phyloP scores from a whole-genome alignment of 225 moss, liverwort and hornwort genomes.

The Polytrichum commune region DNA sequence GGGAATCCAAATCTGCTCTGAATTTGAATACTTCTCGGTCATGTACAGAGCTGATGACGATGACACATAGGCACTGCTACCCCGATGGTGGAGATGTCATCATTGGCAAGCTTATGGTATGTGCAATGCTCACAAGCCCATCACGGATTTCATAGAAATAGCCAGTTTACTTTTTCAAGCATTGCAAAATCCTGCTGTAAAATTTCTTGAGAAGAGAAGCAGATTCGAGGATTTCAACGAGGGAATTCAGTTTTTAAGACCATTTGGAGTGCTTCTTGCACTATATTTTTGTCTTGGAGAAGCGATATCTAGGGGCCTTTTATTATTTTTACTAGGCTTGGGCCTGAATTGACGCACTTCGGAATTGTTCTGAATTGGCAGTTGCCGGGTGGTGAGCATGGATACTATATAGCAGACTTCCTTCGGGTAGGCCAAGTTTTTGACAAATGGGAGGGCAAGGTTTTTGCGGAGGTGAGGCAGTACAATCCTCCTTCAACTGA shows the following conservation, averaged over 20 bases:
- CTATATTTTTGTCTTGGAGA: too few species aligned
- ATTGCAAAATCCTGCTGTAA: background rate
- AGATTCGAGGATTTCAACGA: too few species aligned
- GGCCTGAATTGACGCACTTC: background rate
- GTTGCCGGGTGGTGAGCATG: constrained; percentile 39
- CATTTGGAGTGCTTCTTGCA: too few species aligned
- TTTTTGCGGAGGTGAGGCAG: constrained; percentile 41
- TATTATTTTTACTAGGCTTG: too few species aligned
- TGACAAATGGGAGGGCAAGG: constrained; percentile 37
- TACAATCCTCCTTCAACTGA: constrained; percentile 13
- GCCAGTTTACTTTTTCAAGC: background rate
- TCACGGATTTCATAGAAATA: background rate
- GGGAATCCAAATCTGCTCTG: background rate
- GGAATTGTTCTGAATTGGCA: constrained; percentile 13
- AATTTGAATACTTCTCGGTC: constrained; percentile 5
- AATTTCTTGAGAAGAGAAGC: background rate
- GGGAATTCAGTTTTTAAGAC: background rate
- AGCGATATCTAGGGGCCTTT: too few species aligned
- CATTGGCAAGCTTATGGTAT: constrained; percentile 48
- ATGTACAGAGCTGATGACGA: constrained; percentile 39
- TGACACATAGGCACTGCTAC: constrained; percentile 40
- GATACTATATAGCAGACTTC: constrained; percentile 45
- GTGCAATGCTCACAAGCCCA: background rate
- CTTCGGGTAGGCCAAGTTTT: constrained; percentile 48
- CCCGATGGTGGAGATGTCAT: constrained; percentile 32